Evolutionary conservation across 192 early-diverging fungal species (phyloP).

Genomic region (Entomortierella beljakovae): DNA sequence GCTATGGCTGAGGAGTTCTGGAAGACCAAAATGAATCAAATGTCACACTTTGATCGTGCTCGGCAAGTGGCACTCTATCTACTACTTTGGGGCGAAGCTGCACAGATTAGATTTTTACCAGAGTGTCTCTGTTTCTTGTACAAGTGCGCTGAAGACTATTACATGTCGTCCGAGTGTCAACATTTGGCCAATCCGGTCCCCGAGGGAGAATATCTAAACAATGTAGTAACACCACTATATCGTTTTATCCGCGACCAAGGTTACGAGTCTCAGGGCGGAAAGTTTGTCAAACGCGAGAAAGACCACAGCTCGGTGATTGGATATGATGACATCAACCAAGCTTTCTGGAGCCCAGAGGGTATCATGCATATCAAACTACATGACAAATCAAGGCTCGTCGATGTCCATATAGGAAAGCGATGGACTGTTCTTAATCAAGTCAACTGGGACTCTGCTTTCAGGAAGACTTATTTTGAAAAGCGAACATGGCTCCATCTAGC

Average conservation of each 20-base stretch:
- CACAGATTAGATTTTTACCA: constrained; percentile 77
- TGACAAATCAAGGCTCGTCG: constrained; percentile 71
- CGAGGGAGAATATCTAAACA: constrained; percentile 78
- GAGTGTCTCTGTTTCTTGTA: constrained; percentile 85
- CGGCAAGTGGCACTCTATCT: constrained; percentile 81
- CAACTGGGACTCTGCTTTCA: constrained; percentile 76
- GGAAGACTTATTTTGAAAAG: constrained; percentile 87
- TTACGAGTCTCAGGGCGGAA: constrained; percentile 76
- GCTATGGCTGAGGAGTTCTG: constrained; percentile 66
- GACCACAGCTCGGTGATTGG: constrained; percentile 82
- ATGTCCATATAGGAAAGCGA: constrained; percentile 68
- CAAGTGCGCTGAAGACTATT: constrained; percentile 76
- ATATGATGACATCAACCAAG: constrained; percentile 88
- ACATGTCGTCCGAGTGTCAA: constrained; percentile 62
- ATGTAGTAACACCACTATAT: constrained; percentile 79
- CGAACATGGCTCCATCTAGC: constrained; percentile 86
- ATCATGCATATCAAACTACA: constrained; percentile 68
- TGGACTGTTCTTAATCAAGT: constrained; percentile 72
- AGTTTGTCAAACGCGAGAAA: constrained; percentile 79
- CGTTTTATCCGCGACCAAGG: constrained; percentile 78
- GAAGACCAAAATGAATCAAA: constrained; percentile 74
- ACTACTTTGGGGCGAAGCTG: constrained; percentile 84
- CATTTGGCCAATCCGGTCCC: constrained; percentile 62
- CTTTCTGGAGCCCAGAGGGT: constrained; percentile 81
- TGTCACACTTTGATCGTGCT: constrained; percentile 78